A percentile compares a stretch with the other conserved stretches of the same genome.
Conservation (phyloP, 2,329 filamentous ascomycete genomes). For the Stachybotrys chlorohalonatus region DNA sequence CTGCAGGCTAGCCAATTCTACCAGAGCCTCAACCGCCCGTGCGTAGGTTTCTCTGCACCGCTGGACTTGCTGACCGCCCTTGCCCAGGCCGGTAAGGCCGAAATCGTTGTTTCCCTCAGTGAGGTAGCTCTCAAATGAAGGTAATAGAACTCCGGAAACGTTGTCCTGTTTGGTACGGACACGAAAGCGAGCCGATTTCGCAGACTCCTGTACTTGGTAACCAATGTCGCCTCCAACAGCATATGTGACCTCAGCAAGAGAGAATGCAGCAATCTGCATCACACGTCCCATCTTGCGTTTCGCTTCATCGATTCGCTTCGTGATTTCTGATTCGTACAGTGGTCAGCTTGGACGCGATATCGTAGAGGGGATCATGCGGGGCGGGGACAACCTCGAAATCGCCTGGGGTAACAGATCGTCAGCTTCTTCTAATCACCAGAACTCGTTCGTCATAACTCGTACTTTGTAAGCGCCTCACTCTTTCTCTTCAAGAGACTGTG, state of each 20-base stretch:
- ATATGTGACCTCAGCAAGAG: slow-evolving; percentile 93
- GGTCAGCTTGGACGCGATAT: slow-evolving; percentile 3
- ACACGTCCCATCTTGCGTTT: slow-evolving; percentile 99
- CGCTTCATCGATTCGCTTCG: slow-evolving; percentile 91
- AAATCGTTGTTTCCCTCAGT: slow-evolving; percentile 92
- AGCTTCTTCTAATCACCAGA: neutral
- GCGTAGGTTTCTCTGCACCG: slow-evolving; percentile 93
- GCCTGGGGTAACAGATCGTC: slow-evolving; percentile 40
- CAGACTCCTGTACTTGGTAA: slow-evolving; percentile 96
- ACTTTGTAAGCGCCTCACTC: slow-evolving; percentile 97
- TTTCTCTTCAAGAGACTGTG: slow-evolving; percentile 96
- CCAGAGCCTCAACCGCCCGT: slow-evolving; percentile 87
- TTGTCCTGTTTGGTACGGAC: slow-evolving; percentile 96
- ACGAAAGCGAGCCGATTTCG: slow-evolving; percentile 84
- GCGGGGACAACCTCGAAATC: slow-evolving; percentile 64
- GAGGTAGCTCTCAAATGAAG: slow-evolving; percentile 84
- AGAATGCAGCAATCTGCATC: slow-evolving; percentile 98
- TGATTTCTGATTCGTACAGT: slow-evolving; percentile 61
- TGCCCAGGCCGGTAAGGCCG: slow-evolving; percentile 87
- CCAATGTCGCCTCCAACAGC: slow-evolving; percentile 92
- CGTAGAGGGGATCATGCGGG: neutral
- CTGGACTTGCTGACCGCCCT: slow-evolving; percentile 95
- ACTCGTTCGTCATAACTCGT: slow-evolving; percentile 19
- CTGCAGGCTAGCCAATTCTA: slow-evolving; percentile 89
- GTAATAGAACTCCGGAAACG: slow-evolving; percentile 90